Evolutionary conservation across 805 yeast species (phyloP).

Genomic region (Allodekkera sacchari): DNA sequence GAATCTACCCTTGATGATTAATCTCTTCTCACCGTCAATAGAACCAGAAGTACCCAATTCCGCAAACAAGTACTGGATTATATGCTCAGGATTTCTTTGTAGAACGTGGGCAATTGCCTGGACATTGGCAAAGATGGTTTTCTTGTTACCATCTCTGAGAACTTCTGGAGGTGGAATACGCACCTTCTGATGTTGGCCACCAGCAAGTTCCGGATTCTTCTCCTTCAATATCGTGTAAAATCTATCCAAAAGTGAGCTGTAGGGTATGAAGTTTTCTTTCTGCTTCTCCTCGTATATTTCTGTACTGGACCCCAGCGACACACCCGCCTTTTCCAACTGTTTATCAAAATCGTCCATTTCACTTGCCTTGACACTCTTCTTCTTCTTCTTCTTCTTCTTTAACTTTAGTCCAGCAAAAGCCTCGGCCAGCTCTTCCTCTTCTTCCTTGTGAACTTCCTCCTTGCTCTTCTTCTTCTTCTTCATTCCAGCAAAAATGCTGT

Average conservation of each 20-base stretch:
- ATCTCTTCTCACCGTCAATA: constrained; percentile 94
- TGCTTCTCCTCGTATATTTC: constrained; percentile 20
- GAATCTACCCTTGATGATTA: constrained; percentile 96
- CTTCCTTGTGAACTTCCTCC: constrained; percentile 36
- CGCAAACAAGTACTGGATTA: constrained; percentile 93
- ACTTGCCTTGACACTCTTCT: constrained; percentile 66
- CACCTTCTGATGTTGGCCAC: constrained; percentile 89
- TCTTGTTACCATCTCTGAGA: constrained; percentile 94
- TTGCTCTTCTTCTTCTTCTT: constrained; percentile 88
- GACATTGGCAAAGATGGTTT: constrained; percentile 92
- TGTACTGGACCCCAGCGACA: no score
- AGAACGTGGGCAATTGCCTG: constrained; percentile 89
- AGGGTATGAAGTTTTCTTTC: constrained; percentile 54
- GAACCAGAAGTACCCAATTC: constrained; percentile 99
- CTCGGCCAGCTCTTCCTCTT: constrained; percentile 40
- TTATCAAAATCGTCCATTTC: constrained; percentile 76
- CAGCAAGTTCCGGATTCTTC: constrained; percentile 97
- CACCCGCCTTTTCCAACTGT: constrained; percentile 83
- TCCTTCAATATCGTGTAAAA: constrained; percentile 80
- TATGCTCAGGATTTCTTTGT: constrained; percentile 95
- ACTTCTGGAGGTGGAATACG: constrained; percentile 97
- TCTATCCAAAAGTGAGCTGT: constrained; percentile 69
- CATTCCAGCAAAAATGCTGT: constrained; percentile 68
- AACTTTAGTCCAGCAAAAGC: constrained; percentile 50
- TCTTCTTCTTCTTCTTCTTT: constrained; percentile 64